These are phyloP conservation scores for Ganoderma meredithae DNA, from an alignment of 1,284 basidiomycete genomes.

Conservation along the genomic window DNA sequence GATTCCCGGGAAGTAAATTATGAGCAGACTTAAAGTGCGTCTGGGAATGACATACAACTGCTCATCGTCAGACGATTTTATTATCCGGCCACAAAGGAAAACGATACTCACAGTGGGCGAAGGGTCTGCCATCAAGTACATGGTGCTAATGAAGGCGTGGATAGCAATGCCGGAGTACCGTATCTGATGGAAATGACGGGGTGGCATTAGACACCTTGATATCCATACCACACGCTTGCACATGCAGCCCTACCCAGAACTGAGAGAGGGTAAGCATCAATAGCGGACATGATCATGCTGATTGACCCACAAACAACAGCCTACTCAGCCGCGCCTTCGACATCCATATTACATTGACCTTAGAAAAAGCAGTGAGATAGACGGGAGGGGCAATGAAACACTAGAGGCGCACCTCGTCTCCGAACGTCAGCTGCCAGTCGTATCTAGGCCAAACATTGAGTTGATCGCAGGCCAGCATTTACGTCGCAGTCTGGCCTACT, in stretches of 20 bases:
- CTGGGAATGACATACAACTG: neutral
- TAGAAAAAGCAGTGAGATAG: neutral
- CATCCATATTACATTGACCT: slow-evolving; percentile 16
- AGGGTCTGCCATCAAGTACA: slow-evolving; percentile 1
- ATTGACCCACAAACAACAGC: slow-evolving; percentile 12
- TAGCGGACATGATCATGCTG: neutral
- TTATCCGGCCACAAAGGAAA: neutral
- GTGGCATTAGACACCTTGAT: neutral
- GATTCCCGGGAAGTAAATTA: neutral
- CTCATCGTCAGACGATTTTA: neutral
- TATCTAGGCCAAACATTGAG: neutral
- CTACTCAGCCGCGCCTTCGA: slow-evolving; percentile 11
- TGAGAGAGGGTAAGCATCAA: neutral
- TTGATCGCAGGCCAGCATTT: neutral
- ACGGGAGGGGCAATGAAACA: neutral
- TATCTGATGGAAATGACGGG: neutral
- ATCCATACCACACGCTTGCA: neutral
- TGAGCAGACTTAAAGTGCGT: neutral
- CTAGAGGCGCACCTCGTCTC: neutral
- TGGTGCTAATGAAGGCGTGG: slow-evolving; percentile 3
- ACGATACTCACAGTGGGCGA: slow-evolving; percentile 1
- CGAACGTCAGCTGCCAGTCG: slow-evolving; percentile 10
- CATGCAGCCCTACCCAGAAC: slow-evolving; percentile 9
- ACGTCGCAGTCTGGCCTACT: neutral
- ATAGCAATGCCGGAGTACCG: slow-evolving; percentile 13